Evolutionary conservation across 352 stramenopile genomes (phyloP), one percentile per base, ranked within the genome.

Genomic region (Globisporangium nunn): DNA sequence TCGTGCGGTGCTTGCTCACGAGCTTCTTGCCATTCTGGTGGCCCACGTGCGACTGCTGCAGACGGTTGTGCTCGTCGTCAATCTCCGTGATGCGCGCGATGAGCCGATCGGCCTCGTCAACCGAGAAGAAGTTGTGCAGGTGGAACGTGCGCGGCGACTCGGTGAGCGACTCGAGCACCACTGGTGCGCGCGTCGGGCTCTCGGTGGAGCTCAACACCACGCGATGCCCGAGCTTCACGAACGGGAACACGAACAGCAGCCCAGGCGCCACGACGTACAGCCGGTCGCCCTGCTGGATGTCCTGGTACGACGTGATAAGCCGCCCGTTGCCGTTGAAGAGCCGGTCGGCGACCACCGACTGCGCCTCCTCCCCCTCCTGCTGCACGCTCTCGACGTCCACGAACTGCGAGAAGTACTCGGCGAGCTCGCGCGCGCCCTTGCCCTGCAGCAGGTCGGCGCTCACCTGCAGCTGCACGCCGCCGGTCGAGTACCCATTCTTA

Each of bases 101-200:
- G 51, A 96, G 66, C 11, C 71, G 70, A 52, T 96, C 80, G 8
- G 86, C 82, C 56, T 97, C 89, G 4, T 81, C 74, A 29, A 69
- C 60, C 46, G 70, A 83, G 59, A 97, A 93, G 52, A 97, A 96
- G 51, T 96, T 85, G 69, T 93, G 72, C 45, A 97, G 48, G 50
- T 78, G 74, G 67, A 96, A 96, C 46, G 89, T 86, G 23, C 87
- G 77, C 14, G 89, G 89, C 17, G 74, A 88, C 52, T 93, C 83
- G 17, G 71, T 87, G 7, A 91, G 65, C 43, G 78, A 90, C 64
- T 91, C 83, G 40, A 93, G 75, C 43, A 91, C 67, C 50, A 91
- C 69, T 3, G 75, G 64, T 53, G 78, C 62, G 48, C 72, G 68
- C 41, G 75, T 91, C 10, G 79, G 79, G 41, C 77, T 89, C 28